phyloP scores from a whole-genome alignment of 257 asterid genomes.

The Avicennia marina region DNA sequence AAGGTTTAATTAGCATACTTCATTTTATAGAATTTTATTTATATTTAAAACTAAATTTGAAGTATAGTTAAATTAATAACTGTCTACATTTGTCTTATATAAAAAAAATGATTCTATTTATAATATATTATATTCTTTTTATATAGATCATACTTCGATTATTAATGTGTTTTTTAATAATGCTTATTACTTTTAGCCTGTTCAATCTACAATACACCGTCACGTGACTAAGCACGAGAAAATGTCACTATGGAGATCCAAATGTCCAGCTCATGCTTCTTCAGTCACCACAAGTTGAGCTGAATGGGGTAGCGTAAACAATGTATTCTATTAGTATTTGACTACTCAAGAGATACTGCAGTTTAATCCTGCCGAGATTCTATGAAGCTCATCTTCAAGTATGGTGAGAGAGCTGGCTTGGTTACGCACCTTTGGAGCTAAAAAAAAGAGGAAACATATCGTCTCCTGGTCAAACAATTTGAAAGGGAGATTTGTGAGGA shows the following conservation, averaged over 20 bases:
- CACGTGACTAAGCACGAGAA: constrained; percentile 5
- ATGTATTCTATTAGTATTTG: not conserved
- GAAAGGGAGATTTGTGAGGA: constrained; percentile 24
- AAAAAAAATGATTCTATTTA: too few relatives aligned
- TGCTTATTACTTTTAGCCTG: too few relatives aligned
- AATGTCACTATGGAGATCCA: not conserved
- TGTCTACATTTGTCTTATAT: too few relatives aligned
- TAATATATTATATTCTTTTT: too few relatives aligned
- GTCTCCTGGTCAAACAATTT: constrained; percentile 32
- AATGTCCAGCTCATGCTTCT: too few relatives aligned
- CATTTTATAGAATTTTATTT: too few relatives aligned
- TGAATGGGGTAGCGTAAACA: constrained; percentile 2
- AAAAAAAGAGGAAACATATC: constrained; percentile 19
- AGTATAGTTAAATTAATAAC: too few relatives aligned
- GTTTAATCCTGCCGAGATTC: constrained; percentile 6
- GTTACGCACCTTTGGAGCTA: constrained; percentile 2
- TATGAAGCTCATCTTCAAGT: constrained; percentile 7
- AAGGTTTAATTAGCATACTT: too few relatives aligned
- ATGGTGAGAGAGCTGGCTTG: constrained; percentile 9
- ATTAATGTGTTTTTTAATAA: too few relatives aligned
- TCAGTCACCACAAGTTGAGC: not conserved
- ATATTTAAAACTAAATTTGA: too few relatives aligned
- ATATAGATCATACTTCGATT: too few relatives aligned
- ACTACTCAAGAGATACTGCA: not conserved
- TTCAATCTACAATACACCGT: too few relatives aligned